Percentiles rank a stretch among this genome's conserved stretches.
Conservation (phyloP, 1,139 yeast species). For the Debaryomyces coudertii region DNA sequence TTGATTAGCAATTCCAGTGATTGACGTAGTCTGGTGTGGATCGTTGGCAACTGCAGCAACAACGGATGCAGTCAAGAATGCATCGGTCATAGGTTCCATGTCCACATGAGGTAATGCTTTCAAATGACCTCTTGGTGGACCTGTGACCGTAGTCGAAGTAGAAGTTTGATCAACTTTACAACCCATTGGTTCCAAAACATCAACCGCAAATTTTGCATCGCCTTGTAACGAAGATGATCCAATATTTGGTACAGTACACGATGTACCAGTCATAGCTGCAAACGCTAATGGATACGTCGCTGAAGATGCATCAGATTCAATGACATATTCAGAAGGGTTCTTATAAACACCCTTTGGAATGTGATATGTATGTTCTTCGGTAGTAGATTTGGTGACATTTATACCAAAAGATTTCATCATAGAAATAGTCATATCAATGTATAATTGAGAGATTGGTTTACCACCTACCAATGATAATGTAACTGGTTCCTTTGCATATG, state of each 20-base stretch:
- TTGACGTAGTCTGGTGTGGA: slow-evolving; percentile 62
- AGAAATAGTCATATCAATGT: slow-evolving; percentile 94
- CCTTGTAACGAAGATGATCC: slow-evolving; percentile 94
- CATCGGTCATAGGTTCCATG: slow-evolving; percentile 99
- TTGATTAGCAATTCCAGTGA: slow-evolving; percentile 96
- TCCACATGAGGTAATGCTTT: slow-evolving; percentile 77
- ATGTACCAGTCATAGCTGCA: slow-evolving; percentile 96
- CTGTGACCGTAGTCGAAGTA: slow-evolving; percentile 87
- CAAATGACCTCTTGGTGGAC: slow-evolving; percentile 73
- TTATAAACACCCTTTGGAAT: slow-evolving; percentile 82
- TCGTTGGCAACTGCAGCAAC: slow-evolving; percentile 87
- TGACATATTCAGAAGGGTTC: slow-evolving; percentile 82
- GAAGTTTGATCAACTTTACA: slow-evolving; percentile 83
- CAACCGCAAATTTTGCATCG: slow-evolving; percentile 94
- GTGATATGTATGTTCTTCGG: slow-evolving; percentile 81
- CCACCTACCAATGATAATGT: slow-evolving; percentile 92
- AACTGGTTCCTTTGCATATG: slow-evolving; percentile 87
- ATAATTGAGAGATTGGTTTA: slow-evolving; percentile 92
- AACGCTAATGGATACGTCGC: slow-evolving; percentile 97
- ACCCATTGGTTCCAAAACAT: slow-evolving; percentile 94
- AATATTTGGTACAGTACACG: slow-evolving; percentile 91
- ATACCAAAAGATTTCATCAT: slow-evolving; percentile 95
- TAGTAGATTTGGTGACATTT: slow-evolving; percentile 66
- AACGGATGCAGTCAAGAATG: slow-evolving; percentile 93
- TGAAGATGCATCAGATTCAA: slow-evolving; percentile 98